phyloP scores from a whole-genome alignment of 768 basidiomycete species.

The Rhodotorula paludigena region DNA sequence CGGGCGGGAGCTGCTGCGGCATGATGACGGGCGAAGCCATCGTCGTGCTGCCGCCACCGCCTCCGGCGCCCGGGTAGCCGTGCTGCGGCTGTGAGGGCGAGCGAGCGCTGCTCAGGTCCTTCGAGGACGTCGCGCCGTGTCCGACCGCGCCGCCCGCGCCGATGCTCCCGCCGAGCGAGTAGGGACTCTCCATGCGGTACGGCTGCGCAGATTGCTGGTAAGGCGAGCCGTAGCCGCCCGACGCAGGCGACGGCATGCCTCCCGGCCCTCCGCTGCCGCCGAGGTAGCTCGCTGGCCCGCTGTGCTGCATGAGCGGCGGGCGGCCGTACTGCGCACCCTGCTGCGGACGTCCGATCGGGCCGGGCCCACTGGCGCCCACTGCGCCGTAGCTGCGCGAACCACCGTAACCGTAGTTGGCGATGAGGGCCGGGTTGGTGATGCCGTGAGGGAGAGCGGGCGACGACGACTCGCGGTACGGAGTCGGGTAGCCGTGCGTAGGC shows the following conservation, averaged over 20 bases:
- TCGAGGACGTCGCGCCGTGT: too few relatives aligned
- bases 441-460: slow-evolving; percentile 6
- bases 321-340: not conserved
- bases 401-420: slow-evolving; percentile 24
- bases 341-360: slow-evolving; percentile 1
- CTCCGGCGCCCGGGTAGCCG: not conserved
- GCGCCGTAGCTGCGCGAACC: slow-evolving; percentile 20
- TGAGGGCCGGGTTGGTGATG: slow-evolving; percentile 37
- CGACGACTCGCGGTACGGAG: slow-evolving; percentile 16
- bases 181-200: not conserved
- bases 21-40: slow-evolving; percentile 34
- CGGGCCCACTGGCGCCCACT: slow-evolving; percentile 21
- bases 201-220: not conserved
- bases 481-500: slow-evolving; percentile 7
- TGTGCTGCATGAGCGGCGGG: not conserved
- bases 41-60: not conserved
- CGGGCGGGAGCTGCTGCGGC: slow-evolving; percentile 13
- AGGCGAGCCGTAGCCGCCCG: not conserved
- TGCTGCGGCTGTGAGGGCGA: too few relatives aligned
- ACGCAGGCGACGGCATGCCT: not conserved
- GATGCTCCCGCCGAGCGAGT: too few relatives aligned
- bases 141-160: too few relatives aligned
- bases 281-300: not conserved
- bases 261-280: not conserved
- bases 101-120: too few relatives aligned